Conservation (phyloP, 2,329 filamentous ascomycete species). For the Emericellopsis atlantica region DNA sequence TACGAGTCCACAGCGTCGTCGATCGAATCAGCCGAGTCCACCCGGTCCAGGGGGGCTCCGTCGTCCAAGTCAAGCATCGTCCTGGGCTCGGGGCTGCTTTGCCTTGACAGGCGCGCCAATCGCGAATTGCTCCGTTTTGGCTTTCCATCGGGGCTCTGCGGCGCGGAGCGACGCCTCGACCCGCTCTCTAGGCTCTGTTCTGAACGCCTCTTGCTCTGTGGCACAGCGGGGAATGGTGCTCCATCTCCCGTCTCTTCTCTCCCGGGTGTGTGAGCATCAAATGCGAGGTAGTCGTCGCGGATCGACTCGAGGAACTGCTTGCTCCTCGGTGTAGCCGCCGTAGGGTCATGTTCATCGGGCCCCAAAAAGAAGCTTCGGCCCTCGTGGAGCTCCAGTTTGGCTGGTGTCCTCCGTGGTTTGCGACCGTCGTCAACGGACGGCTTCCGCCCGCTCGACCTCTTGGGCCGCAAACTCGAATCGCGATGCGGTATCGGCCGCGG, state of each 20-base stretch:
- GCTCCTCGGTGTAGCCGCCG: conserved; percentile 3
- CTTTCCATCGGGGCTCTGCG: conserved; percentile 29
- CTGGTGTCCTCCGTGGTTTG: conserved; percentile 1
- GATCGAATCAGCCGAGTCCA: conserved; percentile 71
- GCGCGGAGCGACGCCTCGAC: conserved; percentile 31
- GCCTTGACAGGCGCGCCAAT: conserved; percentile 44
- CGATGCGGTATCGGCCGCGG: conserved; percentile 48
- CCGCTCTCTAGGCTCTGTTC: conserved; percentile 32
- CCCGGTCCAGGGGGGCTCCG: conserved; percentile 49
- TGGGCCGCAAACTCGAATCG: conserved; percentile 53
- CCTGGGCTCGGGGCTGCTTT: conserved; percentile 19
- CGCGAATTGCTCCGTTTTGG: conserved; percentile 44
- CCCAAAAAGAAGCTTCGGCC: conserved; percentile 1
- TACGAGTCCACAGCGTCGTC: conserved; percentile 82
- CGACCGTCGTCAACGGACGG: conserved; percentile 27
- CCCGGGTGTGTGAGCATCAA: conserved; percentile 6
- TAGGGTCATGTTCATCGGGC: neutral
- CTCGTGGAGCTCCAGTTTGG: conserved; percentile 2
- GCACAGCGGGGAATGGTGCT: conserved; percentile 57
- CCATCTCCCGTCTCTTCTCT: conserved; percentile 40
- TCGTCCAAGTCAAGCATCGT: conserved; percentile 2
- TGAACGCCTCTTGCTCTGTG: conserved; percentile 44
- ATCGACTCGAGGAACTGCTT: conserved; percentile 11
- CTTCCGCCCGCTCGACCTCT: conserved; percentile 37
- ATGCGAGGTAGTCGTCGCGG: conserved; percentile 15